Percentiles rank a stretch among this genome's conserved stretches.
Evolutionary conservation across 2,329 filamentous ascomycete genomes (phyloP).

Genomic region (Apiospora koreana): DNA sequence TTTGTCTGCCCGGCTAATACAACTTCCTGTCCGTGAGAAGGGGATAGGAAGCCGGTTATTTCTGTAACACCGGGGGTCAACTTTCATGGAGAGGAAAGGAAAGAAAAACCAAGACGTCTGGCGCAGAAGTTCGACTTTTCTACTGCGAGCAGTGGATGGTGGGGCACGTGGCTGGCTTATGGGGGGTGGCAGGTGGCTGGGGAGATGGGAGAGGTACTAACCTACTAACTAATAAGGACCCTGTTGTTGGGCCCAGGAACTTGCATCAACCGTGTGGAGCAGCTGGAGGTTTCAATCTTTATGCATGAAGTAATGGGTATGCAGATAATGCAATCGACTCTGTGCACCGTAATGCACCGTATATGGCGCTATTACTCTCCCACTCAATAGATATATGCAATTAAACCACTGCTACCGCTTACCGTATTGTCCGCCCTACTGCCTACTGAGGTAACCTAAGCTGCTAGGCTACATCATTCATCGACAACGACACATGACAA

Average conservation of each 20-base stretch:
- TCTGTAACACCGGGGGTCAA: conserved; percentile 58
- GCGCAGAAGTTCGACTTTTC: conserved; percentile 22
- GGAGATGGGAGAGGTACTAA: background rate
- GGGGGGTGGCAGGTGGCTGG: background rate
- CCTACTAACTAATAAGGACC: background rate
- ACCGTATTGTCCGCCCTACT: background rate
- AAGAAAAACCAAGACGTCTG: conserved; percentile 20
- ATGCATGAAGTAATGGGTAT: background rate
- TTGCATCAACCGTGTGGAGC: background rate
- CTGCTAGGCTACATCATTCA: conserved; percentile 11
- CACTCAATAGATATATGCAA: background rate
- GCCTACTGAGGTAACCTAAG: background rate
- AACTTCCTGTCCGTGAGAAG: conserved; percentile 50
- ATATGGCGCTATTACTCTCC: background rate
- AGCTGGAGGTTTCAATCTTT: background rate
- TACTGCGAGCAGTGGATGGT: background rate
- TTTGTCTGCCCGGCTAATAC: conserved; percentile 61
- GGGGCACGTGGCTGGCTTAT: background rate
- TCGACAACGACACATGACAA: conserved; percentile 5
- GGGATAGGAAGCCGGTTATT: conserved; percentile 52
- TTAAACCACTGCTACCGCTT: background rate
- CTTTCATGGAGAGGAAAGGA: conserved; percentile 45
- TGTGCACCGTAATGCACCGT: no score
- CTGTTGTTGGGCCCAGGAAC: background rate
- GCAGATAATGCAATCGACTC: background rate